A percentile compares a stretch with the other conserved stretches of the same genome.
Conservation (phyloP, 2,329 filamentous ascomycete genomes). For the Arachnomyces sp. region DNA sequence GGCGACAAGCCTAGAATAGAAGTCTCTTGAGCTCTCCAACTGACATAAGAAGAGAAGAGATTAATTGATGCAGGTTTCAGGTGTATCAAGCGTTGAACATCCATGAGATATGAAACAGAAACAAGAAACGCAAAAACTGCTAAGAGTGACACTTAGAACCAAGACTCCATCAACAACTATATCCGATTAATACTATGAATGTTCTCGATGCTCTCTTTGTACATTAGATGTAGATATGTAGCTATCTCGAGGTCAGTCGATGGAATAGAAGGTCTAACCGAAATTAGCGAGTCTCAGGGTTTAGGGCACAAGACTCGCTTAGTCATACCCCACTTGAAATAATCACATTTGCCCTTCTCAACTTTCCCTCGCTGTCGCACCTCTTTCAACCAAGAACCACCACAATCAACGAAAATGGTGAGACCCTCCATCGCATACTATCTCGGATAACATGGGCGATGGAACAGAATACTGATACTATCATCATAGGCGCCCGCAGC, state of each 20-base stretch:
- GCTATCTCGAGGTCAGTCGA: not conserved
- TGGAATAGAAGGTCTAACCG: not conserved
- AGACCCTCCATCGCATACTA: constrained; percentile 9
- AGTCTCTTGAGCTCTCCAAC: too few species aligned
- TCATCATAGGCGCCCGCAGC: constrained; percentile 38
- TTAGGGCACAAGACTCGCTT: constrained; percentile 12
- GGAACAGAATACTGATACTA: constrained; percentile 11
- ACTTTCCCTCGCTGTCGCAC: constrained; percentile 20
- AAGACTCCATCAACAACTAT: too few species aligned
- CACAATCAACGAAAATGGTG: constrained; percentile 33
- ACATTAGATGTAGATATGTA: too few species aligned
- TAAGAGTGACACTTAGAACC: too few species aligned
- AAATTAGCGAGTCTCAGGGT: not conserved
- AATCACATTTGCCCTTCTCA: constrained; percentile 26
- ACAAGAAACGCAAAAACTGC: too few species aligned
- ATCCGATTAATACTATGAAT: too few species aligned
- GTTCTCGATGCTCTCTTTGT: too few species aligned
- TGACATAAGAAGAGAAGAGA: too few species aligned
- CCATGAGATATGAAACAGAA: not conserved
- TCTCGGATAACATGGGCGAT: not conserved
- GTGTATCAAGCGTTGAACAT: not conserved
- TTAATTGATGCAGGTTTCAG: too few species aligned
- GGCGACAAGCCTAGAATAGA: too few species aligned
- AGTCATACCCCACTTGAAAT: constrained; percentile 32
- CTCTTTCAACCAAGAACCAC: constrained; percentile 27